These are phyloP conservation scores for Daedaleopsis nitida DNA, from an alignment of 768 basidiomycete species.

Conservation along the genomic window DNA sequence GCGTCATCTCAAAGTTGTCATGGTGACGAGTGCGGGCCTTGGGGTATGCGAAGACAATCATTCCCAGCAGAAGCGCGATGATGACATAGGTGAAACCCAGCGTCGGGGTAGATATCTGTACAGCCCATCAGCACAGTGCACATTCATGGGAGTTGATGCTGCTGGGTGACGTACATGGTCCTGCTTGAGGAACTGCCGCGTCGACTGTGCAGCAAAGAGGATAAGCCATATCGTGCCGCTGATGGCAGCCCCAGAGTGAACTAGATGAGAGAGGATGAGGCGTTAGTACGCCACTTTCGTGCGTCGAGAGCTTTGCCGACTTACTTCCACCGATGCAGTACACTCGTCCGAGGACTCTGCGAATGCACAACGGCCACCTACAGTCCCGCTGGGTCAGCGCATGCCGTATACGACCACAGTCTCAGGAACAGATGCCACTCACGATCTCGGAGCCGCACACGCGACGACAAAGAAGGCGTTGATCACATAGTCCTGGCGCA, in stretches of 20 bases:
- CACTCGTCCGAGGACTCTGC: conserved; percentile 52
- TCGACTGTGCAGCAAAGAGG: conserved; percentile 50
- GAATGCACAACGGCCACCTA: conserved; percentile 55
- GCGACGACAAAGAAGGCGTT: conserved; percentile 54
- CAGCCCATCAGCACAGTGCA: conserved; percentile 22
- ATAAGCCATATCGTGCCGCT: conserved; percentile 54
- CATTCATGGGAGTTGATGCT: background rate
- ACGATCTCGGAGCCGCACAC: conserved; percentile 50
- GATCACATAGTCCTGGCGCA: conserved; percentile 52
- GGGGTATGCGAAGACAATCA: conserved; percentile 54
- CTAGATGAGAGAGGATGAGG: conserved; percentile 5
- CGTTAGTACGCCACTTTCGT: background rate
- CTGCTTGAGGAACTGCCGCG: conserved; percentile 43
- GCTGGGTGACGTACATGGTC: conserved; percentile 34
- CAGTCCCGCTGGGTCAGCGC: background rate
- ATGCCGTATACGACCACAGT: too few relatives aligned
- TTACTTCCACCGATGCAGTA: conserved; percentile 54
- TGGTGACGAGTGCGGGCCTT: conserved; percentile 45
- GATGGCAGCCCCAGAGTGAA: conserved; percentile 56
- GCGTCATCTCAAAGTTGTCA: conserved; percentile 53
- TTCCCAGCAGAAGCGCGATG: conserved; percentile 44
- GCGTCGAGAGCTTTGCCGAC: conserved; percentile 2
- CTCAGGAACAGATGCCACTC: conserved; percentile 20
- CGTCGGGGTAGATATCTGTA: conserved; percentile 47
- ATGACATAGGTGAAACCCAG: conserved; percentile 51